Evolutionary conservation across 768 basidiomycete species (phyloP).

Genomic region (Gymnopilus dilepis): DNA sequence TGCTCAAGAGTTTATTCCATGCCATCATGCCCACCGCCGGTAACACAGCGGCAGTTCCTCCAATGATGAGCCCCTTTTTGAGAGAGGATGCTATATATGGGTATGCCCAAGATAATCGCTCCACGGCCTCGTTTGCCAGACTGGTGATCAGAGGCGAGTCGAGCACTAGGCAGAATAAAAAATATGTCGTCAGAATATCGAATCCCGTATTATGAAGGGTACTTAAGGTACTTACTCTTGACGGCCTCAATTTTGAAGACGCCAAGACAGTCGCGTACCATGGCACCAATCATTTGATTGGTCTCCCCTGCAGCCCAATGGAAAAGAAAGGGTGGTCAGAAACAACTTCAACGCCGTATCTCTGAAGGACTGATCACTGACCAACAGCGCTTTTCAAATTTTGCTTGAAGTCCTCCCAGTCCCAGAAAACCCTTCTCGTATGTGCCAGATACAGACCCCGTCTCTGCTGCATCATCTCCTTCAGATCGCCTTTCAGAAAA

Average conservation of each 20-base stretch:
- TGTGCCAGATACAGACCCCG: conserved; percentile 26
- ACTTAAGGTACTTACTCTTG: conserved; percentile 28
- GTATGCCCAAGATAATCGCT: conserved; percentile 25
- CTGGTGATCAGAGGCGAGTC: conserved; percentile 15
- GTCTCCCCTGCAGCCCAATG: conserved; percentile 9
- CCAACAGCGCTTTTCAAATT: conserved; percentile 31
- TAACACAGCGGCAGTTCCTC: conserved; percentile 31
- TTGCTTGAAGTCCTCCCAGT: conserved; percentile 32
- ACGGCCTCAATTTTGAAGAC: conserved; percentile 22
- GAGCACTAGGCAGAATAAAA: too few relatives aligned
- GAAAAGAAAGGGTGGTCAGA: background rate
- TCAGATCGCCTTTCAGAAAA: conserved; percentile 32
- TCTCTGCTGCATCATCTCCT: conserved; percentile 30
- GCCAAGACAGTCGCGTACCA: conserved; percentile 1
- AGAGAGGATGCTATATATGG: conserved; percentile 33
- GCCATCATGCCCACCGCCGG: conserved; percentile 33
- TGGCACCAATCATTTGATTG: background rate
- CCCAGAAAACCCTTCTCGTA: conserved; percentile 24
- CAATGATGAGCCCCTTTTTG: conserved; percentile 31
- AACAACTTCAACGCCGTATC: too few relatives aligned
- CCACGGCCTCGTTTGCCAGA: conserved; percentile 22
- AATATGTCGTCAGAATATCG: too few relatives aligned
- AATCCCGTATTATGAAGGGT: too few relatives aligned
- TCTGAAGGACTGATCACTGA: conserved; percentile 22
- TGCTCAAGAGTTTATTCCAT: conserved; percentile 22